phyloP scores from a whole-genome alignment of 768 basidiomycete genomes.

The Lyophyllum semitale region DNA sequence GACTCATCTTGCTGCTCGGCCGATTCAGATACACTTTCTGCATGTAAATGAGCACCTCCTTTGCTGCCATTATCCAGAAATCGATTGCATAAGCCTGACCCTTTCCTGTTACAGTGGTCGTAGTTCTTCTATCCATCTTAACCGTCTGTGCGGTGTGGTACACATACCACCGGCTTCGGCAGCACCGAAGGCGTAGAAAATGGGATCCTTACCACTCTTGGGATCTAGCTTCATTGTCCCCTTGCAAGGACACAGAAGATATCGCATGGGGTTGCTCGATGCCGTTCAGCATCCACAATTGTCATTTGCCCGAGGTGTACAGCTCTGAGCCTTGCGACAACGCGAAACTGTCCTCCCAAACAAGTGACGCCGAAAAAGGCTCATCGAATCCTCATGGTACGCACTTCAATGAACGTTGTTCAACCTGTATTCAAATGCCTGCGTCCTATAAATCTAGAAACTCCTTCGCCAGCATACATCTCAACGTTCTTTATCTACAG shows the following conservation, averaged over 20 bases:
- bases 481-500: neutral
- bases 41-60: constrained; percentile 2
- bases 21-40: constrained; percentile 3
- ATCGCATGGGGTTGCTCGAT: neutral
- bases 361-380: constrained; percentile 4
- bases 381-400: neutral
- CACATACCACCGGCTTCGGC: constrained; percentile 6
- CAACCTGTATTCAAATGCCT: neutral
- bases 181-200: neutral
- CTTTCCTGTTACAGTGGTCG: constrained; percentile 8
- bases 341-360: neutral
- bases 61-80: neutral
- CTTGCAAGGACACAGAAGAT: constrained; percentile 2
- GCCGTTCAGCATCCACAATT: neutral
- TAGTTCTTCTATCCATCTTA: constrained; percentile 9
- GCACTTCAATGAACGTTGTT: neutral
- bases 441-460: neutral
- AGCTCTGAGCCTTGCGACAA: no score
- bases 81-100: neutral
- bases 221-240: constrained; percentile 5
- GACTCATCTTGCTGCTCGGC: neutral
- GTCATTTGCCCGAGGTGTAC: neutral
- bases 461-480: constrained; percentile 1
- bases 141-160: constrained; percentile 9
- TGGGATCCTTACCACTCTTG: constrained; percentile 8